Evolutionary conservation across 2,329 filamentous ascomycete species (phyloP).

Genomic region (Elsinoe ampelina): DNA sequence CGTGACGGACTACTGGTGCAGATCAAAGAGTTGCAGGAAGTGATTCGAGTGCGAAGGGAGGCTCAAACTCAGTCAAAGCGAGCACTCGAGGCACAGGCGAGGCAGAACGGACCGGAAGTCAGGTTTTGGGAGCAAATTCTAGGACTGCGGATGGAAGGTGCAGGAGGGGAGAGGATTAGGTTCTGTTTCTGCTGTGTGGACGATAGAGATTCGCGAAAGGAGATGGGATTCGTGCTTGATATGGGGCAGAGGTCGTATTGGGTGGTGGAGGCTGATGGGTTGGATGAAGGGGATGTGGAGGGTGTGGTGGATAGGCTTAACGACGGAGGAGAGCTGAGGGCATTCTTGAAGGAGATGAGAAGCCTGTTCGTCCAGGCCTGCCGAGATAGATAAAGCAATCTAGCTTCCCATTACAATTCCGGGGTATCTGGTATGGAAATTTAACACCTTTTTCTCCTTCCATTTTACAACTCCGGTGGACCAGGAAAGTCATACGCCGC

Average conservation of each 20-base stretch:
- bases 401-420: conserved; percentile 6
- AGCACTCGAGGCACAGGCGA: conserved; percentile 70
- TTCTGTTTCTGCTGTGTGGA: conserved; percentile 84
- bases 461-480: conserved; percentile 12
- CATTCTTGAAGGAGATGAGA: conserved; percentile 72
- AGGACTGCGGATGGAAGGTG: conserved; percentile 79
- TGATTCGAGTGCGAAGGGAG: conserved; percentile 60
- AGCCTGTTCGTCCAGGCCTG: conserved; percentile 57
- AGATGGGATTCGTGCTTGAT: conserved; percentile 88
- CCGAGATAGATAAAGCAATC: conserved; percentile 30
- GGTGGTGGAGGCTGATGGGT: conserved; percentile 68
- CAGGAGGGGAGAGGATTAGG: conserved; percentile 62
- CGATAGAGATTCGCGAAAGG: conserved; percentile 76
- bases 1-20: conserved; percentile 48
- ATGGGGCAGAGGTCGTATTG: conserved; percentile 77
- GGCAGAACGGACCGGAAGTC: conserved; percentile 85
- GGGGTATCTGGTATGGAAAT: conserved; percentile 1
- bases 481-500: conserved; percentile 56
- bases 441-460: background rate
- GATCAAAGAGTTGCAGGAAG: conserved; percentile 56
- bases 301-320: conserved; percentile 70
- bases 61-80: conserved; percentile 63
- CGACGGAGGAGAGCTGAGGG: conserved; percentile 63
- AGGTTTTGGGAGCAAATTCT: conserved; percentile 94
- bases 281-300: conserved; percentile 70